phyloP scores from a whole-genome alignment of 139 green algal genomes.

The Volvox africanus region DNA sequence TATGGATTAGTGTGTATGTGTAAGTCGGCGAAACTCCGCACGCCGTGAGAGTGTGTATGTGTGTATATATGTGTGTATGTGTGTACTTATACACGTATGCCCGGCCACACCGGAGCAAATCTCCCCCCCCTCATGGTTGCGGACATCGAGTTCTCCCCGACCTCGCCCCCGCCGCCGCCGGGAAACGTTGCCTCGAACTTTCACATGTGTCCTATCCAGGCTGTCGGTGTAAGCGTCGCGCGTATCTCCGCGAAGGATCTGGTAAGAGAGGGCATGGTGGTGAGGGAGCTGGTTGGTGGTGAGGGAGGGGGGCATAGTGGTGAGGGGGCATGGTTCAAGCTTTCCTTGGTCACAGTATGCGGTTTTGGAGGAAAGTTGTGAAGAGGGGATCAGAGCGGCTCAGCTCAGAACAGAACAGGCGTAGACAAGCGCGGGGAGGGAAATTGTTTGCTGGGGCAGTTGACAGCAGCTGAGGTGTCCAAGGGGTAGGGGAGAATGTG shows the following conservation, averaged over 20 bases:
- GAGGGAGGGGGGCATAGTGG: neutral
- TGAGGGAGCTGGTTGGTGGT: neutral
- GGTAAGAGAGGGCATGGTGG: constrained; percentile 61
- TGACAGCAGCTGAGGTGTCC: neutral
- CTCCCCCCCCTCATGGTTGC: no score
- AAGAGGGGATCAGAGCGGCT: neutral
- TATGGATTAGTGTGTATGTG: no score
- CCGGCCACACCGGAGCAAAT: no score
- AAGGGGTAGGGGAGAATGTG: neutral
- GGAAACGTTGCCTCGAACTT: neutral
- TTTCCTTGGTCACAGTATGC: no score
- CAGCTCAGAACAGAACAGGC: neutral
- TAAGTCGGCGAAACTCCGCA: no score
- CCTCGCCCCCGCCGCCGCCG: no score
- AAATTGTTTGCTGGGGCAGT: no score
- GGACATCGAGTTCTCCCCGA: no score
- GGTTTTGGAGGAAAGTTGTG: neutral
- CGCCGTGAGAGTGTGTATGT: no score
- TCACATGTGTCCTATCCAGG: neutral
- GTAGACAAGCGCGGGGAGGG: neutral
- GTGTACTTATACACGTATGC: no score
- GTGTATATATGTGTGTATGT: no score
- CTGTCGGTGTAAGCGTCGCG: constrained; percentile 71
- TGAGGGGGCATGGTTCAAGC: neutral
- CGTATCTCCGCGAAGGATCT: constrained; percentile 75